Conservation (phyloP, 495 filamentous ascomycete species). For the Hypoxylon perforatum region DNA sequence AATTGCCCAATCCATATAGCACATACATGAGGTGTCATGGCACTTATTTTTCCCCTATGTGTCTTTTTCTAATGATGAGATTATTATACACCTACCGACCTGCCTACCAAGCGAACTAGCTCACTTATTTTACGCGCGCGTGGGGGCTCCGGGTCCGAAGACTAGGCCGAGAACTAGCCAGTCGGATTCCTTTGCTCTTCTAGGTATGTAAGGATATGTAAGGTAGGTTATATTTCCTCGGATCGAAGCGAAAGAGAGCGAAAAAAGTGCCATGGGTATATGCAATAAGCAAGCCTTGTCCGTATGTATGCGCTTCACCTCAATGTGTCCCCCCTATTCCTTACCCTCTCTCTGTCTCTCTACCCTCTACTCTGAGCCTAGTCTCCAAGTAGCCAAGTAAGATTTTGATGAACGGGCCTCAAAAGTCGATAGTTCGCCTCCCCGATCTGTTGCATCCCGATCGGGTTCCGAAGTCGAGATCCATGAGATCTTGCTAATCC, state of each 20-base stretch:
- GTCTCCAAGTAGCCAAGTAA: too few relatives aligned
- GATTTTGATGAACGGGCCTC: background rate
- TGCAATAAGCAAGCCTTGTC: slow-evolving; percentile 9
- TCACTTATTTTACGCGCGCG: slow-evolving; percentile 6
- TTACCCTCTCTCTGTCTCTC: too few relatives aligned
- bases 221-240: background rate
- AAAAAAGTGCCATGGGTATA: slow-evolving; percentile 8
- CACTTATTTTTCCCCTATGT: background rate
- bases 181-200: slow-evolving; percentile 30
- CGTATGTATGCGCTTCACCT: background rate
- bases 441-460: slow-evolving; percentile 35
- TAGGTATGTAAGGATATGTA: slow-evolving; percentile 3
- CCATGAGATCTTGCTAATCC: slow-evolving; percentile 42
- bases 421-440: slow-evolving; percentile 16
- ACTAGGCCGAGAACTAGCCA: slow-evolving; percentile 7
- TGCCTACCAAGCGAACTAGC: background rate
- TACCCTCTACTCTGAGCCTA: too few relatives aligned
- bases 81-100: background rate
- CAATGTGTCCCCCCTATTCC: slow-evolving; percentile 3
- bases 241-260: slow-evolving; percentile 25
- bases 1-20: slow-evolving; percentile 15
- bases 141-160: slow-evolving; percentile 1
- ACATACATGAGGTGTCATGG: too few relatives aligned
- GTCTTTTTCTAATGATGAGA: too few relatives aligned
- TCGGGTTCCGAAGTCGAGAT: slow-evolving; percentile 35